Base-by-base conservation (phyloP, 495 filamentous ascomycete species). In the Saxophila tyrrhenica region DNA sequence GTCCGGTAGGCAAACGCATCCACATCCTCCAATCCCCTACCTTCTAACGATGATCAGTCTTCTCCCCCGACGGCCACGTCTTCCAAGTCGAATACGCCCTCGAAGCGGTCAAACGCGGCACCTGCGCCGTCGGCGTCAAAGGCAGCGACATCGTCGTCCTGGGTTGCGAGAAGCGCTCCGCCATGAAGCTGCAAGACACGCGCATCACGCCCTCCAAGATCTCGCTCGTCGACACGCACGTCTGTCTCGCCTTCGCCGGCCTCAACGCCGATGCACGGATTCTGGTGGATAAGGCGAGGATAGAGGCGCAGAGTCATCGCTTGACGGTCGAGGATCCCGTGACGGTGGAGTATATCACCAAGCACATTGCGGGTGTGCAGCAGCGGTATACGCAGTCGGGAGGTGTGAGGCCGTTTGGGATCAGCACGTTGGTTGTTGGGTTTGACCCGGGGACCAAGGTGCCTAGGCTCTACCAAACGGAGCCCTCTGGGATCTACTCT, bases 11-110 rank as follows among this genome's bases (percentile, higher is more conserved):
- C 43, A 51, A 0, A 39, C 21, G 10, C 22, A 51, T 15, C 9
- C 1, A n/a, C 9, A 50, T n/a, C n/a, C n/a, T n/a, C n/a, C n/a
- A n/a, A n/a, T n/a, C n/a, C 23, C 32, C 39, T n/a, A 52, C 25
- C 24, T 41, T 43, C 46, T 8, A 7, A 15, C 25, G 10, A 3
- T n/a, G 0, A 16, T 17, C 57, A 48, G 54, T 57, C 48, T 65
- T 64, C 61, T 96, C 91, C 76, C 92, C 92, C 61, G 92, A 98
- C 73, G 92, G 92, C 70, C 92, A 98, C 75, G 91, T 98, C 62
- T 97, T 98, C 77, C 92, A 98, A 71, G 92, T 98, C 64, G 92
- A 98, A 77, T 98, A 98, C 78, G 92, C 92, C 54, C 85, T 94
- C 57, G 92, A 98, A 77, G 92, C 92, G 52, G 92, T 98, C 54